These are phyloP conservation scores for Naematelia encephala DNA, from an alignment of 768 basidiomycete species.

Conservation along the genomic window DNA sequence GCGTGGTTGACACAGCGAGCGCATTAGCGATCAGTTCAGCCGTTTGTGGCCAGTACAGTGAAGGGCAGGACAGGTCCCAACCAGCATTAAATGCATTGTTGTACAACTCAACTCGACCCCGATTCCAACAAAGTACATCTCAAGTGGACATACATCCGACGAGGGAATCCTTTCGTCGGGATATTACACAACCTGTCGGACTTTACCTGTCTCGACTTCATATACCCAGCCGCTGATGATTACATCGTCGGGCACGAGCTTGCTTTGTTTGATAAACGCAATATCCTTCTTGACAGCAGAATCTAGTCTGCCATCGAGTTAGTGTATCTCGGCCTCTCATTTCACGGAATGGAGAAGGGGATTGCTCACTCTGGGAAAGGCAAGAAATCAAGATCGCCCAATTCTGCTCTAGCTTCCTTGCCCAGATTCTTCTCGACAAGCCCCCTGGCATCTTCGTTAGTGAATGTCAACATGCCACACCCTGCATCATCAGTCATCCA, in stretches of 20 bases:
- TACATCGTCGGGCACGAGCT: slow-evolving; percentile 59
- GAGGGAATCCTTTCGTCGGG: too few species aligned
- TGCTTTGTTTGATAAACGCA: slow-evolving; percentile 58
- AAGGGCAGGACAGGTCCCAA: too few species aligned
- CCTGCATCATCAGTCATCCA: too few species aligned
- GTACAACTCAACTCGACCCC: not conserved
- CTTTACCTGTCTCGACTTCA: slow-evolving; percentile 63
- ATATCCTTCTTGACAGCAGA: slow-evolving; percentile 54
- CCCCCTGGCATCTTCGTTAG: slow-evolving; percentile 35
- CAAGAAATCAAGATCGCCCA: slow-evolving; percentile 12
- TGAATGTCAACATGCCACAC: slow-evolving; percentile 72
- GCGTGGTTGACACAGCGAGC: slow-evolving; percentile 79
- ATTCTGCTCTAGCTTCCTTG: not conserved
- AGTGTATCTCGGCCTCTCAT: too few species aligned
- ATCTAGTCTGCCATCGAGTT: not conserved
- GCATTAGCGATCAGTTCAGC: too few species aligned
- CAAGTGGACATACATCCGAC: too few species aligned
- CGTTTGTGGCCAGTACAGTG: too few species aligned
- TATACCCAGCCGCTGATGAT: slow-evolving; percentile 68
- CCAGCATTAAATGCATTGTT: not conserved
- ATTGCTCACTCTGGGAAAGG: slow-evolving; percentile 35
- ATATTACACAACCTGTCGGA: slow-evolving; percentile 32
- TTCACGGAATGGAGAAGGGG: too few species aligned
- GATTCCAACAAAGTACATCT: too few species aligned
- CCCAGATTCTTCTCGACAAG: slow-evolving; percentile 14